Percentiles rank a stretch among this genome's conserved stretches.
Conservation (phyloP, 23 red algal species). For the Agarophyton chilense region DNA sequence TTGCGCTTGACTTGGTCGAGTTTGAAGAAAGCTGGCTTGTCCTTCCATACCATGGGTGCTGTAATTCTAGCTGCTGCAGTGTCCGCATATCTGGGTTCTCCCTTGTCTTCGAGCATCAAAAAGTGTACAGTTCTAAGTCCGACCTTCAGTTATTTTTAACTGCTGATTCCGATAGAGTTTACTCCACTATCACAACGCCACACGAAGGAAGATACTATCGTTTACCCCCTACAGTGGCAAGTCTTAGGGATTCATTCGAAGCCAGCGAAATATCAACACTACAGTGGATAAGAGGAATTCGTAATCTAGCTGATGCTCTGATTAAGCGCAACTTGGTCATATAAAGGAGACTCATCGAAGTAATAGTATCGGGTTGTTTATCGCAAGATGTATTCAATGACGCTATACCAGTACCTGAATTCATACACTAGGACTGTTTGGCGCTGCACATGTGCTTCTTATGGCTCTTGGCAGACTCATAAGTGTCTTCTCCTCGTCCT, state of each 20-base stretch:
- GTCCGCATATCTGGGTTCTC: conserved; percentile 1
- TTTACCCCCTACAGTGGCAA: conserved; percentile 10
- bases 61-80: conserved; percentile 33
- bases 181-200: conserved; percentile 21
- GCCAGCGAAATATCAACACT: conserved; percentile 7
- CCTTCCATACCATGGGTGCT: conserved; percentile 13
- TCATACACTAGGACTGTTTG: too few species aligned
- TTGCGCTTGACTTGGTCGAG: conserved; percentile 36
- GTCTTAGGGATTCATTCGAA: conserved; percentile 38
- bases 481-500: too few species aligned
- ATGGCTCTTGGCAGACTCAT: too few species aligned
- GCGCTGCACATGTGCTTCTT: too few species aligned
- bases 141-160: not conserved
- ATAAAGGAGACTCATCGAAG: too few species aligned
- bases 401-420: too few species aligned
- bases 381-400: too few species aligned
- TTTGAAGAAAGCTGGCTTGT: not conserved
- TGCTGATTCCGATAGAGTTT: conserved; percentile 31
- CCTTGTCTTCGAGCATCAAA: not conserved
- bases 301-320: conserved; percentile 16
- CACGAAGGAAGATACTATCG: conserved; percentile 43
- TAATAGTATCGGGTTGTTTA: too few species aligned
- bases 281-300: conserved; percentile 9
- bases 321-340: too few species aligned
- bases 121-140: not conserved